Base-by-base conservation (phyloP, 2,329 filamentous ascomycete genomes). In the Xylaria sp. region DNA sequence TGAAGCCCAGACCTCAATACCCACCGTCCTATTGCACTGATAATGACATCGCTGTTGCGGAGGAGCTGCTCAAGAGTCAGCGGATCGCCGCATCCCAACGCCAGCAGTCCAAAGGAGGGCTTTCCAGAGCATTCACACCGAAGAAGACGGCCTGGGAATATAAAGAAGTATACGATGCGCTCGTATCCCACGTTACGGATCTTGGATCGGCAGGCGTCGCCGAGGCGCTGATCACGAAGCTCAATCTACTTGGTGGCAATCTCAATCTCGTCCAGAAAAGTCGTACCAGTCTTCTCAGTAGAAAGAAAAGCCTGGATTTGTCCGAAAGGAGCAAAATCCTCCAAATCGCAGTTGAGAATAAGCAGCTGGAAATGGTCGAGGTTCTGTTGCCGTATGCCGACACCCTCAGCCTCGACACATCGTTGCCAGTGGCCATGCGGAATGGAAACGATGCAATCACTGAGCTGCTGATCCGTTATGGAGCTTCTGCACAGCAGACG, bases 341-440 rank as follows among this genome's bases (percentile, higher is more conserved):
- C 4, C 81, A 81, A 55, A 78, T 80, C 17, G 84, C 84, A 0
- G 81, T 85, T 9, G 76, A 82, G 65, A 80, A 80, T 64, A 77
- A 78, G 15, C 82, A 85, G 17, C 61, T 78, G 21, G 82, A 86
- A 52, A 84, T 85, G 78, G 78, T 86, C 2, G 78, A 83, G 53
- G 79, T 87, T 4, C 72, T 87, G 31, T 73, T 84, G 2, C 82
- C 83, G 0, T 80, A 85, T 61, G 83, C 84, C 17, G 84, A 87
- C 64, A 73, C 79, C 1, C 58, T 80, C 17, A 79, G 82, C 7
- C 75, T 87, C 19, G 83, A 87, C 64, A 76, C 75, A 0, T 79
- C 82, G 17, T 73, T 87, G 14, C 80, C 83, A 0, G 68, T 78
- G 3, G 84, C 85, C 4, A 79, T 87, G 12, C 77, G 77, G 12